Conservation (phyloP, 164 flowering plant genomes). For the Warburgia ugandensis region DNA sequence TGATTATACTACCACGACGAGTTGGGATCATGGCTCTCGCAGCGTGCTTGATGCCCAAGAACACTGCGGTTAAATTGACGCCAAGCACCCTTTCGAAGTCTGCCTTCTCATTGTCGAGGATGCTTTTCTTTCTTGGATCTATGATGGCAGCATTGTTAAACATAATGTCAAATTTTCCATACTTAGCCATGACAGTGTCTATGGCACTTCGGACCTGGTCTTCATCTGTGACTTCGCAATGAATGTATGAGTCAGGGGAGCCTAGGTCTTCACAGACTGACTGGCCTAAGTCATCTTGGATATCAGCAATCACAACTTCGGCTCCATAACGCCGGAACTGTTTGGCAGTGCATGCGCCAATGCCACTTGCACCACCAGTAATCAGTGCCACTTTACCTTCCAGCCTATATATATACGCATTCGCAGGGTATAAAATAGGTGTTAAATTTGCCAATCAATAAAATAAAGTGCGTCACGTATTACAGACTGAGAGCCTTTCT, state of each 20-base stretch:
- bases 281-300: conserved; percentile 8
- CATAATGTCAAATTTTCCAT: conserved; percentile 49
- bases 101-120: no score
- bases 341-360: conserved; percentile 7
- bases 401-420: no score
- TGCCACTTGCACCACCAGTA: conserved; percentile 8
- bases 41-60: conserved; percentile 25
- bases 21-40: conserved; percentile 7
- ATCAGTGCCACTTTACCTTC: conserved; percentile 12
- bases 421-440: no score
- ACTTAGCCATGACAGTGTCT: conserved; percentile 13
- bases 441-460: no score
- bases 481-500: no score
- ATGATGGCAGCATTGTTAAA: conserved; percentile 50
- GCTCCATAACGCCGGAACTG: conserved; percentile 7
- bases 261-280: conserved; percentile 4
- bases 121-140: no score
- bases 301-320: conserved; percentile 12
- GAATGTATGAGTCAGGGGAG: not conserved
- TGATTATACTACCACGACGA: not conserved
- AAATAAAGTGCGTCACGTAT: no score
- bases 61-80: conserved; percentile 9
- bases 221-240: conserved; percentile 11
- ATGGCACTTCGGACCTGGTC: conserved; percentile 19
- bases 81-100: not conserved